Percentiles rank a stretch among this genome's conserved stretches.
phyloP scores from a whole-genome alignment of 73 alveolate species.

The Tetrahymena borealis region DNA sequence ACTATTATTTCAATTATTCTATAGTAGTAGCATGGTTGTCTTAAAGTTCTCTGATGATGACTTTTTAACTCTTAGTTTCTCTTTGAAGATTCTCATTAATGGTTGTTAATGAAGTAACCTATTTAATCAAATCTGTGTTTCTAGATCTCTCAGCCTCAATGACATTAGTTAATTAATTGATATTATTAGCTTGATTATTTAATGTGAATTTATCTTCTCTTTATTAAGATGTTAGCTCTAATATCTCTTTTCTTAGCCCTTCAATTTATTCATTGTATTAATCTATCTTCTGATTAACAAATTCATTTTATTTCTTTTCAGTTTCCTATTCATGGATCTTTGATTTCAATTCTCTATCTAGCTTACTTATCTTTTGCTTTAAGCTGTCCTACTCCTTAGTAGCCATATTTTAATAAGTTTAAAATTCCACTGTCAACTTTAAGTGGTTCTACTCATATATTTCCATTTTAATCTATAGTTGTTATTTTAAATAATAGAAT shows the following conservation, averaged over 20 bases:
- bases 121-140: neutral
- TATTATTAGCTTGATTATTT: neutral
- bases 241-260: neutral
- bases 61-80: neutral
- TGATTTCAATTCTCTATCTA: neutral
- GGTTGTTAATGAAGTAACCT: neutral
- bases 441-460: constrained; percentile 1
- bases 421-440: neutral
- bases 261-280: neutral
- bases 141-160: neutral
- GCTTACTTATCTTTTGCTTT: neutral
- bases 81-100: neutral
- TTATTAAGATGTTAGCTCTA: neutral
- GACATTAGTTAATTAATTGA: neutral
- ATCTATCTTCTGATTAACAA: neutral
- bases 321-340: neutral
- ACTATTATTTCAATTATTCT: neutral
- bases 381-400: neutral
- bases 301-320: neutral
- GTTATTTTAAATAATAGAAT: too few relatives aligned
- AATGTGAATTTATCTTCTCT: neutral
- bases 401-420: neutral
- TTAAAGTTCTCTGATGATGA: neutral
- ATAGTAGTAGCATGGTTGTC: neutral
- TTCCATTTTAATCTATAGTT: neutral